A percentile compares a stretch with the other conserved stretches of the same genome.
Evolutionary conservation across 2,329 filamentous ascomycete species (phyloP).

Genomic region (Clathrospora elynae): DNA sequence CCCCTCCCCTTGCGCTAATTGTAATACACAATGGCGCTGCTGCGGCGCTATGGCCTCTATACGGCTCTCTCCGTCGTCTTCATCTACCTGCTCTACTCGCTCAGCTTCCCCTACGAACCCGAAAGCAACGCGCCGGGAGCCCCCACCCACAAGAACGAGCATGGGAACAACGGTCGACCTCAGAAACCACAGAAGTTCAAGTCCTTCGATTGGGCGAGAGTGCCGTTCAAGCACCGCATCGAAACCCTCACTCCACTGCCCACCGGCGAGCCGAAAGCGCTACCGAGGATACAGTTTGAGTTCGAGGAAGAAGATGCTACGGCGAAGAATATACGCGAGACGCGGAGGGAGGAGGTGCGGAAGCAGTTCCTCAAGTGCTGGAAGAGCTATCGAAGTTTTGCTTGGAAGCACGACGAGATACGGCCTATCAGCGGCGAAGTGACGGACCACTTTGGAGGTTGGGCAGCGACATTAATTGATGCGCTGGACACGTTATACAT

Average conservation of each 20-base stretch:
- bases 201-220: slow-evolving; percentile 48
- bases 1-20: slow-evolving; percentile 12
- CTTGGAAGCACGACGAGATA: slow-evolving; percentile 58
- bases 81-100: slow-evolving; percentile 47
- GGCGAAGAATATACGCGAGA: slow-evolving; percentile 41
- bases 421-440: slow-evolving; percentile 50
- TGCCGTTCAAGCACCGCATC: slow-evolving; percentile 51
- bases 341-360: slow-evolving; percentile 47
- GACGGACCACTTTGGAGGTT: slow-evolving; percentile 54
- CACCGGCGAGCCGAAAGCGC: slow-evolving; percentile 41
- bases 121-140: slow-evolving; percentile 3
- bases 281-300: slow-evolving; percentile 52
- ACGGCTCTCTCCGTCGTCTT: slow-evolving; percentile 39
- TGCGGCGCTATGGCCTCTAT: slow-evolving; percentile 48
- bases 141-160: slow-evolving; percentile 8
- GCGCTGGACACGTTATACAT: slow-evolving; percentile 55
- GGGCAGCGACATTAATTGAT: slow-evolving; percentile 55
- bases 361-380: slow-evolving; percentile 53
- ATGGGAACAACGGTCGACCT: slow-evolving; percentile 16
- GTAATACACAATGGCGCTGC: slow-evolving; percentile 45
- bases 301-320: slow-evolving; percentile 48
- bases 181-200: slow-evolving; percentile 17
- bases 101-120: slow-evolving; percentile 43
- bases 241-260: slow-evolving; percentile 46
- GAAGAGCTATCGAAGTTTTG: slow-evolving; percentile 51